These are phyloP conservation scores for Ceratocystis harringtonii DNA, from an alignment of 2,329 filamentous ascomycete genomes.

Conservation along the genomic window DNA sequence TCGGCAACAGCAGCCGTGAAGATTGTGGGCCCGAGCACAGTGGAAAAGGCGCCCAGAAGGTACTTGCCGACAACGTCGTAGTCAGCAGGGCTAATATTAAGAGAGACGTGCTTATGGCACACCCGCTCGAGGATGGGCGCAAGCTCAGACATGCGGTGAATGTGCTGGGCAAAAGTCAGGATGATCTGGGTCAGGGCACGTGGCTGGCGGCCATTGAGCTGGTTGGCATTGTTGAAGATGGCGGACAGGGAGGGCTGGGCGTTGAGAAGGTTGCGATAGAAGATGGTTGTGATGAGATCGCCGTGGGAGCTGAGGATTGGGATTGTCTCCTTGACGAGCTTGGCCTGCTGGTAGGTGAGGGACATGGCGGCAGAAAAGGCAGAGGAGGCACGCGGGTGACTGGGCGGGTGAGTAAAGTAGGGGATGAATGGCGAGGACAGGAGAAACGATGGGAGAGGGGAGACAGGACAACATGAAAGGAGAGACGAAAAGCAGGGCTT, in stretches of 20 bases:
- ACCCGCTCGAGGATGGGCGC: constrained; percentile 48
- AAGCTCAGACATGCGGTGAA: constrained; percentile 52
- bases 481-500: neutral
- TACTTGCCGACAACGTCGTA: constrained; percentile 56
- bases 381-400: constrained; percentile 14
- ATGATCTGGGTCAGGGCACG: constrained; percentile 54
- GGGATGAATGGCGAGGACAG: neutral
- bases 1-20: constrained; percentile 51
- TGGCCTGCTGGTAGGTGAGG: constrained; percentile 48
- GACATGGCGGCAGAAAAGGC: constrained; percentile 26
- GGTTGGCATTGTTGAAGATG: constrained; percentile 57
- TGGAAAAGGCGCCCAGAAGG: constrained; percentile 51
- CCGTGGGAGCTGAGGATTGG: constrained; percentile 57
- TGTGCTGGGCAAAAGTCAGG: constrained; percentile 56
- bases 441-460: neutral
- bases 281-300: constrained; percentile 50
- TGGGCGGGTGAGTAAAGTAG: constrained; percentile 8
- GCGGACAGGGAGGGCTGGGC: constrained; percentile 51
- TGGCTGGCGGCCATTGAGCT: constrained; percentile 52
- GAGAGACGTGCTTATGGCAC: constrained; percentile 58
- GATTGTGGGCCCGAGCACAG: constrained; percentile 47
- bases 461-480: neutral
- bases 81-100: constrained; percentile 54
- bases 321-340: constrained; percentile 62
- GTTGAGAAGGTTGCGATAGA: constrained; percentile 54